Evolutionary conservation across 129 eudicot species (phyloP).

Genomic region (Pulicaria dysenterica): DNA sequence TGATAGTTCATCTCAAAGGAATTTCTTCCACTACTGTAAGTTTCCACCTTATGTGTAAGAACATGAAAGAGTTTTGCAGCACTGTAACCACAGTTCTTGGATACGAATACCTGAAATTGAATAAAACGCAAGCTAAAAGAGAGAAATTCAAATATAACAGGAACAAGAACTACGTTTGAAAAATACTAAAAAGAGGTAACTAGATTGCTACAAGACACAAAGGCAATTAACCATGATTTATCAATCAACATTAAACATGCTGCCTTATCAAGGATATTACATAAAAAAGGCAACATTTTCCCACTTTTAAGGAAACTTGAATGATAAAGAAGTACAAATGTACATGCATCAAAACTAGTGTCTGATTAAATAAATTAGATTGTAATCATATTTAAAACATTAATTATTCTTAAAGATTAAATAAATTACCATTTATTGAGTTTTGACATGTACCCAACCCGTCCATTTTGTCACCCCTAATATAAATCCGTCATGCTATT

Average conservation of each 20-base stretch:
- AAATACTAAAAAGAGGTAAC: constrained; percentile 3
- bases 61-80: constrained; percentile 41
- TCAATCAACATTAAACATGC: too few relatives aligned
- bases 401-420: too few relatives aligned
- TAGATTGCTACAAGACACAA: background rate
- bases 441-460: background rate
- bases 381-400: too few relatives aligned
- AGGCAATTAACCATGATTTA: too few relatives aligned
- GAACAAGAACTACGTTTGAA: constrained; percentile 7
- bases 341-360: too few relatives aligned
- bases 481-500: too few relatives aligned
- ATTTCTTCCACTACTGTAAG: constrained; percentile 33
- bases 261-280: background rate
- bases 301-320: background rate
- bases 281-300: background rate
- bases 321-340: too few relatives aligned
- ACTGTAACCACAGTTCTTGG: constrained; percentile 39
- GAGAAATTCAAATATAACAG: constrained; percentile 5
- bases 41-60: constrained; percentile 24
- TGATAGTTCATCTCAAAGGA: constrained; percentile 44
- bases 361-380: too few relatives aligned
- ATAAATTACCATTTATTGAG: too few relatives aligned
- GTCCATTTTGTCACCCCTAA: too few relatives aligned
- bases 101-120: constrained; percentile 59
- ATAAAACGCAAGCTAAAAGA: background rate